A percentile compares a stretch with the other conserved stretches of the same genome.
Evolutionary conservation across 2,329 filamentous ascomycete genomes (phyloP).

Genomic region (Sporothrix globosa): DNA sequence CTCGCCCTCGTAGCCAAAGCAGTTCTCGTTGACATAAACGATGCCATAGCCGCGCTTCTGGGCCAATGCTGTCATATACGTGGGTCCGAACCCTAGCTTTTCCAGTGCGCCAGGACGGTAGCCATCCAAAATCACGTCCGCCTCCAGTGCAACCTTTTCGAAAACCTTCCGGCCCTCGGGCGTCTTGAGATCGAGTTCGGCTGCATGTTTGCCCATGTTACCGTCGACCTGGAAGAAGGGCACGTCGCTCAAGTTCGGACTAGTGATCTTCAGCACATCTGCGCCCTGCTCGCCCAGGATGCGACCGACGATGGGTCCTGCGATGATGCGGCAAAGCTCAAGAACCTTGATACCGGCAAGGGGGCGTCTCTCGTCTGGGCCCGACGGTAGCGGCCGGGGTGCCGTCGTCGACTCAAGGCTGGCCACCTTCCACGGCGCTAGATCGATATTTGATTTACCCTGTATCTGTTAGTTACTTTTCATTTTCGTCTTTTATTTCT

Average conservation of each 20-base stretch:
- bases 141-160: constrained; percentile 48
- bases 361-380: constrained; percentile 39
- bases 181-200: constrained; percentile 52
- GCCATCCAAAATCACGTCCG: constrained; percentile 59
- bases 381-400: constrained; percentile 47
- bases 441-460: constrained; percentile 45
- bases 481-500: not conserved
- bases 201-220: constrained; percentile 53
- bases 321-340: constrained; percentile 55
- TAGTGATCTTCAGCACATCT: constrained; percentile 52
- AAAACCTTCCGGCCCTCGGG: constrained; percentile 58
- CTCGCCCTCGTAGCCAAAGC: constrained; percentile 60
- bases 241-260: constrained; percentile 49
- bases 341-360: constrained; percentile 55
- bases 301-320: constrained; percentile 51
- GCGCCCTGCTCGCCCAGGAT: constrained; percentile 51
- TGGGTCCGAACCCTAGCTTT: constrained; percentile 48
- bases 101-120: constrained; percentile 53
- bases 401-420: constrained; percentile 51
- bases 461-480: constrained; percentile 1
- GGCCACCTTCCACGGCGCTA: constrained; percentile 56
- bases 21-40: constrained; percentile 55
- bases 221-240: constrained; percentile 47
- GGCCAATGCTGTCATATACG: constrained; percentile 48
- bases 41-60: constrained; percentile 49